Percentiles rank a stretch among this genome's conserved stretches.
These are phyloP conservation scores for Calcarisporium arbuscula DNA, from an alignment of 2,329 filamentous ascomycete genomes.

Conservation along the genomic window DNA sequence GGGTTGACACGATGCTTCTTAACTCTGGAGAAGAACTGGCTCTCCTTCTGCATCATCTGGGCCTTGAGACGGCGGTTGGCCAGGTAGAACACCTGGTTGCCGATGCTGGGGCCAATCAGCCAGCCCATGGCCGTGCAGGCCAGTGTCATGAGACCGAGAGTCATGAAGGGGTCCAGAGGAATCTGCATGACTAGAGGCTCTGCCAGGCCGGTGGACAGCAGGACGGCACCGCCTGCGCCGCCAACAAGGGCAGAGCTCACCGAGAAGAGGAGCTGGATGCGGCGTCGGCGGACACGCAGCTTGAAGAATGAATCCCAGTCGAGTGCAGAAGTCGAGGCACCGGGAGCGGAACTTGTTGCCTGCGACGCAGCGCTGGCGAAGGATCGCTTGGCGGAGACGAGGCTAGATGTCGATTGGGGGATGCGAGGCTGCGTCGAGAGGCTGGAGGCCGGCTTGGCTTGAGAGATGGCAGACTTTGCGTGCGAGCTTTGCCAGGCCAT, in stretches of 20 bases:
- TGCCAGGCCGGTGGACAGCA: conserved; percentile 64
- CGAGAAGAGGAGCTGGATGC: conserved; percentile 76
- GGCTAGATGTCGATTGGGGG: conserved; percentile 1
- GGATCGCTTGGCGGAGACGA: conserved; percentile 10
- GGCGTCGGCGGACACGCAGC: conserved; percentile 77
- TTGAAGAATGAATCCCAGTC: conserved; percentile 93
- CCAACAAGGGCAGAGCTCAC: conserved; percentile 56
- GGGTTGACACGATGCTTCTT: conserved; percentile 91
- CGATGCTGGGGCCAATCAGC: conserved; percentile 78
- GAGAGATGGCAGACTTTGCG: conserved; percentile 5
- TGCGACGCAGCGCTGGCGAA: conserved; percentile 10
- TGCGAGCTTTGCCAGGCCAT: conserved; percentile 2
- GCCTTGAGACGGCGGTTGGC: conserved; percentile 64
- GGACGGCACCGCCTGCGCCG: conserved; percentile 55
- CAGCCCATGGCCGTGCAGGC: conserved; percentile 77
- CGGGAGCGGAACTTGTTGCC: not conserved
- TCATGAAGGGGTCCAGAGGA: conserved; percentile 81
- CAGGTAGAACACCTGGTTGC: conserved; percentile 71
- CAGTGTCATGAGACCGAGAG: conserved; percentile 73
- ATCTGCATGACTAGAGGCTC: conserved; percentile 66
- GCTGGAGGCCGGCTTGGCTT: too few species aligned
- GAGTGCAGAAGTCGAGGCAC: conserved; percentile 29
- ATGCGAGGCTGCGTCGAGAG: conserved; percentile 4
- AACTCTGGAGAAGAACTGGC: conserved; percentile 85
- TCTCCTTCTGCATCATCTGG: conserved; percentile 84